These are phyloP conservation scores for Lonicera japonica DNA, from an alignment of 129 eudicot species.

Conservation along the genomic window DNA sequence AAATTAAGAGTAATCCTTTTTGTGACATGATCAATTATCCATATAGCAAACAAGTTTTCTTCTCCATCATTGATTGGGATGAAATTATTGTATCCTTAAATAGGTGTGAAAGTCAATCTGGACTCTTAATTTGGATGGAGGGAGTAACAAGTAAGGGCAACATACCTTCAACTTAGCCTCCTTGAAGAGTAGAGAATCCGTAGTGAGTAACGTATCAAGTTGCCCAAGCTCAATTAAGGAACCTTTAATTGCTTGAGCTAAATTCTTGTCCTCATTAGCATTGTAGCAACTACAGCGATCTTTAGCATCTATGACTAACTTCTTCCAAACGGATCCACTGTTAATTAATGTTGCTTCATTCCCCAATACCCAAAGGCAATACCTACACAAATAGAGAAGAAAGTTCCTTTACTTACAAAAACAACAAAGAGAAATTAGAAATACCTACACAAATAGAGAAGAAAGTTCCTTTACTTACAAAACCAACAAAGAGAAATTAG, in stretches of 20 bases:
- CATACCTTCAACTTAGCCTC: conserved; percentile 55
- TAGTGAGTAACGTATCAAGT: conserved; percentile 11
- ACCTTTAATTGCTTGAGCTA: conserved; percentile 33
- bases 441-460: too few species aligned
- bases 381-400: conserved; percentile 16
- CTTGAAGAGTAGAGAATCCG: conserved; percentile 22
- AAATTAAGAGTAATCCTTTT: too few species aligned
- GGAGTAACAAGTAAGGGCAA: background rate
- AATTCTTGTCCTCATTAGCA: conserved; percentile 38
- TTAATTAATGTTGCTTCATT: conserved; percentile 41
- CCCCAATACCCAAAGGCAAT: conserved; percentile 68
- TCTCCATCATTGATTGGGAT: too few species aligned
- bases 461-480: too few species aligned
- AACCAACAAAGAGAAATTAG: too few species aligned
- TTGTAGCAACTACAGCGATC: conserved; percentile 38
- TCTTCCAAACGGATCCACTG: conserved; percentile 59
- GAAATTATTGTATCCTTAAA: too few species aligned
- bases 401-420: too few species aligned
- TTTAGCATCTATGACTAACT: conserved; percentile 50
- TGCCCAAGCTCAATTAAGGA: conserved; percentile 28
- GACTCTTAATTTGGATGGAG: too few species aligned
- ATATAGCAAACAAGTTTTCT: too few species aligned
- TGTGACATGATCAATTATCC: too few species aligned
- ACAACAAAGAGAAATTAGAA: too few species aligned
- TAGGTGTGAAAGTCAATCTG: too few species aligned